A percentile compares a stretch with the other conserved stretches of the same genome.
phyloP scores from a whole-genome alignment of 352 stramenopile genomes.

The Peronospora belbahrii region DNA sequence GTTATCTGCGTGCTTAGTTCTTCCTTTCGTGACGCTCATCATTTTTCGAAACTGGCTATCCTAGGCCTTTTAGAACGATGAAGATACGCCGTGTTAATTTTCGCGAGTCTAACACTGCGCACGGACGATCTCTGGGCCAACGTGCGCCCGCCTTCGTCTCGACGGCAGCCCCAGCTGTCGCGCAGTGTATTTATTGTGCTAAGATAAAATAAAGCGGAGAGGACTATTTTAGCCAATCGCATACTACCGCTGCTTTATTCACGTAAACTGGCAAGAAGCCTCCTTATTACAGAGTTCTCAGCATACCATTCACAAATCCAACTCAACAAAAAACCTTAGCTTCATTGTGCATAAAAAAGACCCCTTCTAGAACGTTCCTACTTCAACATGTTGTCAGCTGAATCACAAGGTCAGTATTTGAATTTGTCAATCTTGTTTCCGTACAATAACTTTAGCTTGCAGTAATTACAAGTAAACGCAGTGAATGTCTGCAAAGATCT shows the following conservation, averaged over 20 bases:
- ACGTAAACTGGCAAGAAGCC: not conserved
- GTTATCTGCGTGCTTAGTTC: conserved; percentile 2
- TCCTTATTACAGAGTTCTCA: conserved; percentile 6
- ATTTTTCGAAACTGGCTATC: not conserved
- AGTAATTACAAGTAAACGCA: too few species aligned
- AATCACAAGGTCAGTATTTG: too few species aligned
- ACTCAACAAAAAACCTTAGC: too few species aligned
- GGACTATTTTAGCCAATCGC: conserved; percentile 19
- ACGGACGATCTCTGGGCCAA: not conserved
- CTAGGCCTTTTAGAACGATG: too few species aligned
- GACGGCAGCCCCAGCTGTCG: conserved; percentile 6
- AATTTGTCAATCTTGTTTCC: too few species aligned
- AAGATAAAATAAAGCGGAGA: conserved; percentile 11
- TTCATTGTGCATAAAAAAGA: conserved; percentile 5
- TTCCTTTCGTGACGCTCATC: conserved; percentile 2
- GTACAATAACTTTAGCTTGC: too few species aligned
- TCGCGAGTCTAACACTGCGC: not conserved
- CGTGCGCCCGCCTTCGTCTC: conserved; percentile 3
- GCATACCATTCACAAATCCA: too few species aligned
- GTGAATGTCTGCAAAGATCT: too few species aligned
- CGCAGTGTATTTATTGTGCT: conserved; percentile 19
- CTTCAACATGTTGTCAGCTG: too few species aligned
- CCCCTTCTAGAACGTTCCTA: conserved; percentile 11
- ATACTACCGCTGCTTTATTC: conserved; percentile 10
- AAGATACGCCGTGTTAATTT: too few species aligned